phyloP scores from a whole-genome alignment of 179 eudicot species.

The Patellifolia procumbens region DNA sequence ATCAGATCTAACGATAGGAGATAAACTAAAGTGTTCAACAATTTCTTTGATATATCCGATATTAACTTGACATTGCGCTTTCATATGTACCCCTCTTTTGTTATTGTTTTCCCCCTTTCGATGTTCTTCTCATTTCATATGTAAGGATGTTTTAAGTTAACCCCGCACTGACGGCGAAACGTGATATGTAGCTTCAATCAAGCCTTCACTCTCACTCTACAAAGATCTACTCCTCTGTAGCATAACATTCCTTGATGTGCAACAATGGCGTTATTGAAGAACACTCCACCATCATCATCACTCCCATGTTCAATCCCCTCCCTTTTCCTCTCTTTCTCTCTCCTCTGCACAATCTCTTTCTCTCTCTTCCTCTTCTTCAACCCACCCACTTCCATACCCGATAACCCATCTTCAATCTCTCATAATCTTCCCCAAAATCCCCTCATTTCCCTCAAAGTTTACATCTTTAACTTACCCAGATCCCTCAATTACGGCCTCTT shows the following conservation, averaged over 20 bases:
- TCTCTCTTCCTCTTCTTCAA: constrained; percentile 44
- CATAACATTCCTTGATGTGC: background rate
- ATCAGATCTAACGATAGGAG: too few species aligned
- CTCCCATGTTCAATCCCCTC: constrained; percentile 44
- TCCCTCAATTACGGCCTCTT: constrained; percentile 83
- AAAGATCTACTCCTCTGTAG: background rate
- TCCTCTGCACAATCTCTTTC: constrained; percentile 55
- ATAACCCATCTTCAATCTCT: constrained; percentile 22
- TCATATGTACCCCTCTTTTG: too few species aligned
- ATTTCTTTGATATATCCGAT: too few species aligned
- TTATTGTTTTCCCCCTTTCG: too few species aligned
- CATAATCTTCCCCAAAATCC: constrained; percentile 8
- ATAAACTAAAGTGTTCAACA: too few species aligned
- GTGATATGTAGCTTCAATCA: too few species aligned
- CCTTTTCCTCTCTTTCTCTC: constrained; percentile 55
- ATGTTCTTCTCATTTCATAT: too few species aligned
- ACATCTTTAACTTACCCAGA: constrained; percentile 66
- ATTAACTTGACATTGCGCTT: too few species aligned
- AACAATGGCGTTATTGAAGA: constrained; percentile 32
- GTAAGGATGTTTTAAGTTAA: too few species aligned
- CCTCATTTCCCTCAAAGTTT: constrained; percentile 53
- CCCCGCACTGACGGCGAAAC: too few species aligned
- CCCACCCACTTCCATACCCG: constrained; percentile 18
- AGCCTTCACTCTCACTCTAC: background rate
- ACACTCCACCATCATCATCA: constrained; percentile 9